Conservation (phyloP, 164 flowering plant species). For the Tetrastigma voinierianum region DNA sequence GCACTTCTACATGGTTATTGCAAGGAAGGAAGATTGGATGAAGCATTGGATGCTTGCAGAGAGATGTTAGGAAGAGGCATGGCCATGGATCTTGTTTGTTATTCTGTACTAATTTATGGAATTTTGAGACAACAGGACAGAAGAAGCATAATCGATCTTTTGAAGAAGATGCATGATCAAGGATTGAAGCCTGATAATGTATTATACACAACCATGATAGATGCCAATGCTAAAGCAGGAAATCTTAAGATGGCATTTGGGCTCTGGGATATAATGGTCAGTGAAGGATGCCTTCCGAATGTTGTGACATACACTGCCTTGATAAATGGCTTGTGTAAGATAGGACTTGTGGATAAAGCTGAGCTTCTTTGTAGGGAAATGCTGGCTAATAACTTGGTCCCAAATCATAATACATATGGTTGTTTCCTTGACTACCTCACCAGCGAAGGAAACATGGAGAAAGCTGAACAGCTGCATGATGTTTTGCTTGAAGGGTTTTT, state of each 20-base stretch:
- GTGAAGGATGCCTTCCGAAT: constrained; percentile 67
- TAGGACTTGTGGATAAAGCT: constrained; percentile 65
- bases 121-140: constrained; percentile 39
- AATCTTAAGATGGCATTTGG: constrained; percentile 56
- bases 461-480: constrained; percentile 61
- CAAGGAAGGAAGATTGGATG: constrained; percentile 70
- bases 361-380: constrained; percentile 66
- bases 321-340: constrained; percentile 74
- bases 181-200: constrained; percentile 72
- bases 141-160: constrained; percentile 25
- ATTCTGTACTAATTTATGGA: constrained; percentile 71
- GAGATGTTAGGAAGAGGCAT: constrained; percentile 72
- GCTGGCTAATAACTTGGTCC: constrained; percentile 43
- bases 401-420: constrained; percentile 74
- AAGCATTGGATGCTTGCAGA: constrained; percentile 49
- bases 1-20: constrained; percentile 76
- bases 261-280: constrained; percentile 68
- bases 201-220: constrained; percentile 75
- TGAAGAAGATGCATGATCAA: constrained; percentile 58
- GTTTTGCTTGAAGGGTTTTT: constrained; percentile 50
- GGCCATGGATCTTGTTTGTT: constrained; percentile 70
- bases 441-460: constrained; percentile 59
- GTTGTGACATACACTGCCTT: constrained; percentile 76
- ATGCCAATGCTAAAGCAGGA: constrained; percentile 59
- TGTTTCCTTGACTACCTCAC: constrained; percentile 72